Evolutionary conservation across 768 basidiomycete genomes (phyloP).

Genomic region (Leccinum rimulosum): DNA sequence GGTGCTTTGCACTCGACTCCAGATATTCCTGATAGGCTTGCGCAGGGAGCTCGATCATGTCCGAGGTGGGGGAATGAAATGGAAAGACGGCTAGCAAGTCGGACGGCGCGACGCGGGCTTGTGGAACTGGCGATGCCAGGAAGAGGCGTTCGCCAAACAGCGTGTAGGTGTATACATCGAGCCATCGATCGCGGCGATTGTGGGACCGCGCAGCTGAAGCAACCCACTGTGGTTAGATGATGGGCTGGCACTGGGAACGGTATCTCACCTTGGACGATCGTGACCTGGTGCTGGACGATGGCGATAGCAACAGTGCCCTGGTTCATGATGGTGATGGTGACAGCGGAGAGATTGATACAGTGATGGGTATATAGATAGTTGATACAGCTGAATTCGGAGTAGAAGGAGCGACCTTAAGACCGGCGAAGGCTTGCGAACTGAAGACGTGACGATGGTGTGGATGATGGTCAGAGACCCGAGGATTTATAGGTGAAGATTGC

Average conservation of each 20-base stretch:
- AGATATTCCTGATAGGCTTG: constrained; percentile 58
- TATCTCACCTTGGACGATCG: constrained; percentile 60
- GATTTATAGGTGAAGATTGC: constrained; percentile 22
- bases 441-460: neutral
- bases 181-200: constrained; percentile 49
- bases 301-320: constrained; percentile 66
- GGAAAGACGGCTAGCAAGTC: constrained; percentile 60
- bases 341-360: constrained; percentile 18
- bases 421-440: neutral
- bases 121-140: constrained; percentile 55
- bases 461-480: neutral
- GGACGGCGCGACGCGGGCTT: constrained; percentile 57
- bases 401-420: constrained; percentile 6
- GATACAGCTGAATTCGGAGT: constrained; percentile 19
- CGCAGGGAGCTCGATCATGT: constrained; percentile 64
- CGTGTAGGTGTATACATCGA: constrained; percentile 64
- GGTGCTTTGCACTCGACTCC: constrained; percentile 49
- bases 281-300: constrained; percentile 63
- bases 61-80: constrained; percentile 35
- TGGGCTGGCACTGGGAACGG: neutral
- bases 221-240: constrained; percentile 5
- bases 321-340: constrained; percentile 42
- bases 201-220: constrained; percentile 55
- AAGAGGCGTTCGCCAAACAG: constrained; percentile 68
- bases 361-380: constrained; percentile 1